phyloP scores from a whole-genome alignment of 1,284 basidiomycete genomes.

The Moesziomyces sp. region DNA sequence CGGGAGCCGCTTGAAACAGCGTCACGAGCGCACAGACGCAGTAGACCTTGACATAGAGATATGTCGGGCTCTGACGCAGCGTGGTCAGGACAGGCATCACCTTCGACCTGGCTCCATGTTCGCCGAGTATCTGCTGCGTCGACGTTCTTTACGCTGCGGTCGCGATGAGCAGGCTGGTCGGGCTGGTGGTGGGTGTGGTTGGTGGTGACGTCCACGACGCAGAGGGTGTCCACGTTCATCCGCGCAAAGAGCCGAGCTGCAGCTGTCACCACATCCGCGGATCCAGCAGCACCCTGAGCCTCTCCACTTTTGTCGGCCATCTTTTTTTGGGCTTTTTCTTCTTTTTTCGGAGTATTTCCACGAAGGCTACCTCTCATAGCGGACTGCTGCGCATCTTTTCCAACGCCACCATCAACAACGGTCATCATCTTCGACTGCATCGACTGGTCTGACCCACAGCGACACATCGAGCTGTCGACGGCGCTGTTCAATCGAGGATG shows the following conservation, averaged over 20 bases:
- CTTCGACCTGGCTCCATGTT: conserved; percentile 11
- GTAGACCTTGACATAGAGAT: conserved; percentile 64
- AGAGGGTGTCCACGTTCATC: conserved; percentile 18
- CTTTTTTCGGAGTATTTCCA: conserved; percentile 5
- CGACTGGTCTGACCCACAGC: too few relatives aligned
- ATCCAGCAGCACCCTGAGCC: background rate
- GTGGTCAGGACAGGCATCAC: conserved; percentile 51
- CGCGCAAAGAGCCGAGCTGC: conserved; percentile 1
- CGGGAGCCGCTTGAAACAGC: conserved; percentile 57
- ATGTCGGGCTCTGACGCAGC: conserved; percentile 57
- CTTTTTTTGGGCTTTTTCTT: background rate
- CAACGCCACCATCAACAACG: background rate
- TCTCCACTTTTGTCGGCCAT: conserved; percentile 4
- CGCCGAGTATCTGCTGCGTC: conserved; percentile 1
- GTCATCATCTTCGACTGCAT: background rate
- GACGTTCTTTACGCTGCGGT: background rate
- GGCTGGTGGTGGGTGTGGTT: background rate
- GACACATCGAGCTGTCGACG: background rate
- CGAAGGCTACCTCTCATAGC: background rate
- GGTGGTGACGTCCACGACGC: too few relatives aligned
- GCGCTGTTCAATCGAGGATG: conserved; percentile 11
- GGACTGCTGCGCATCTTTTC: background rate
- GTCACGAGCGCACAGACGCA: conserved; percentile 60
- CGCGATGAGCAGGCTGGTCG: conserved; percentile 1
- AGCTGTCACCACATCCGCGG: conserved; percentile 5